Percentiles rank a stretch among this genome's conserved stretches.
Conservation (phyloP, 1,139 yeast species). For the Suhomyces wounanorum region DNA sequence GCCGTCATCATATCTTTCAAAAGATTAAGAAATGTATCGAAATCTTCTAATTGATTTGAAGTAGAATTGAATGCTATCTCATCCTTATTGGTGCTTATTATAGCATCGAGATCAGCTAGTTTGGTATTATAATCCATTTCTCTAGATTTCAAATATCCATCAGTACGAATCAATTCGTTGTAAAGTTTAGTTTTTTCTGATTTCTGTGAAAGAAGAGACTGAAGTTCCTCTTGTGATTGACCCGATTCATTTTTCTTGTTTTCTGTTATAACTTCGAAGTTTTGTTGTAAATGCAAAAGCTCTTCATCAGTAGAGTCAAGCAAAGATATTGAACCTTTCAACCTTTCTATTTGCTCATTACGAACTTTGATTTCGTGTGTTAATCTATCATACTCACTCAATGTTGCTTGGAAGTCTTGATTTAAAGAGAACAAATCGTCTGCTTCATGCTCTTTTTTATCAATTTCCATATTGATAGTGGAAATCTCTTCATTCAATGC, state of each 20-base stretch:
- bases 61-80: neutral
- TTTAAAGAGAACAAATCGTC: constrained; percentile 70
- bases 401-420: constrained; percentile 76
- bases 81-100: neutral
- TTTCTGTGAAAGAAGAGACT: constrained; percentile 19
- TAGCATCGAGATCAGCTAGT: constrained; percentile 6
- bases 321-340: constrained; percentile 45
- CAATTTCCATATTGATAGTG: constrained; percentile 48
- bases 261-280: constrained; percentile 48
- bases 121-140: constrained; percentile 38
- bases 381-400: constrained; percentile 64
- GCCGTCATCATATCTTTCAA: constrained; percentile 4
- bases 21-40: neutral
- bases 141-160: constrained; percentile 61
- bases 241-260: constrained; percentile 24
- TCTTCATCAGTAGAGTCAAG: constrained; percentile 49
- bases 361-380: constrained; percentile 48
- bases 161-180: constrained; percentile 52
- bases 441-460: constrained; percentile 56
- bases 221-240: constrained; percentile 28
- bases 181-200: constrained; percentile 31
- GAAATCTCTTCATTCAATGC: constrained; percentile 52
- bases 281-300: constrained; percentile 49
- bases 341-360: constrained; percentile 50
- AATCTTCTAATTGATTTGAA: neutral